phyloP scores from a whole-genome alignment of 2,329 filamentous ascomycete genomes.

The Botrytis squamosa region DNA sequence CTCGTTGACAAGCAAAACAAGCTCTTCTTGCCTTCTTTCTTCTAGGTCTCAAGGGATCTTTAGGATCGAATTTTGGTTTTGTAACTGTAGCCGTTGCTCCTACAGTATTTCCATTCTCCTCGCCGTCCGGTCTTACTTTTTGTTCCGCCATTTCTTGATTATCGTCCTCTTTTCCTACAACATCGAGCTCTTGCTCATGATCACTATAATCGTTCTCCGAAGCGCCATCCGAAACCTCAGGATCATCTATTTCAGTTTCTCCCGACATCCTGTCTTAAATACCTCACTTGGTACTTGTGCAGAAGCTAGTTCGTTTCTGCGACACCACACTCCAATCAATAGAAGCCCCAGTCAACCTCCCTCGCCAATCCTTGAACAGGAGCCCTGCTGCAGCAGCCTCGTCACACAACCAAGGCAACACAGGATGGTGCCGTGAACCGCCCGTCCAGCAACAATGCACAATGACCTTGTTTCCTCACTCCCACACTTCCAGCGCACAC shows the following conservation, averaged over 20 bases:
- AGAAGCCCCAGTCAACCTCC: conserved; percentile 29
- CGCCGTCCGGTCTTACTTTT: conserved; percentile 36
- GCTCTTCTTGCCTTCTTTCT: conserved; percentile 95
- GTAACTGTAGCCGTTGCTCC: conserved; percentile 46
- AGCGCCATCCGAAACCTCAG: conserved; percentile 39
- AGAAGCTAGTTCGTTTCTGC: conserved; percentile 33
- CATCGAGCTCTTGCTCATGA: conserved; percentile 38
- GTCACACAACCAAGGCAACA: conserved; percentile 32
- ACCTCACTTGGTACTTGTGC: conserved; percentile 29
- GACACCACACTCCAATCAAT: conserved; percentile 38
- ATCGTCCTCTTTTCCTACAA: conserved; percentile 38
- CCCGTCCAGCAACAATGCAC: conserved; percentile 32
- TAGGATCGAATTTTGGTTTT: conserved; percentile 71
- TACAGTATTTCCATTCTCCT: conserved; percentile 36
- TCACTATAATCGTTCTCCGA: conserved; percentile 41
- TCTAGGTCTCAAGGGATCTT: conserved; percentile 84
- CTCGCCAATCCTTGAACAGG: conserved; percentile 32
- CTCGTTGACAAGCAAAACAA: conserved; percentile 94
- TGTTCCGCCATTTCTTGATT: conserved; percentile 39
- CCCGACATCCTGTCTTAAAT: conserved; percentile 40
- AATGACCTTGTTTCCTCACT: conserved; percentile 32
- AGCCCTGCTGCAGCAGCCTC: conserved; percentile 33
- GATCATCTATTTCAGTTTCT: conserved; percentile 40
- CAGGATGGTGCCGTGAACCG: conserved; percentile 34
- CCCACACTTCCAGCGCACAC: conserved; percentile 30